These are phyloP conservation scores for Candolleomyces efflorescens DNA, from an alignment of 768 basidiomycete genomes.

Conservation along the genomic window DNA sequence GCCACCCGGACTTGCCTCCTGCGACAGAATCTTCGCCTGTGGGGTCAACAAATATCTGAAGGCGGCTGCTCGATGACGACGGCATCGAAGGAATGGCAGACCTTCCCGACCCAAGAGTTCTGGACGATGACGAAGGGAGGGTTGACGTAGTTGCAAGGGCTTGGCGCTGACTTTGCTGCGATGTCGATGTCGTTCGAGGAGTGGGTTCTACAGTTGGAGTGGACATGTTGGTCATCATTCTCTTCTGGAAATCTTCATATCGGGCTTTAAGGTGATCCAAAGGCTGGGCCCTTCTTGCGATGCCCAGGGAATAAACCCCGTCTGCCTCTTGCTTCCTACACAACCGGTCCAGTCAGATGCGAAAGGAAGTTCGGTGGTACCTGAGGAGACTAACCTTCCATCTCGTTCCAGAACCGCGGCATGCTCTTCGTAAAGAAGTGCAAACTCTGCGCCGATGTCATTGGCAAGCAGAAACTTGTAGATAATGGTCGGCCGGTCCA, in stretches of 20 bases:
- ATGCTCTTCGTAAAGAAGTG: conserved; percentile 89
- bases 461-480: conserved; percentile 88
- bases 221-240: conserved; percentile 66
- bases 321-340: conserved; percentile 85
- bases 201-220: conserved; percentile 34
- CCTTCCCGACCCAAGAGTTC: conserved; percentile 25
- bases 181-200: conserved; percentile 16
- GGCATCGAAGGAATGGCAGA: conserved; percentile 24
- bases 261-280: conserved; percentile 74
- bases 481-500: conserved; percentile 85
- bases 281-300: conserved; percentile 77
- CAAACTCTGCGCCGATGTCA: conserved; percentile 81
- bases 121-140: conserved; percentile 33
- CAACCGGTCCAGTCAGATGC: conserved; percentile 4
- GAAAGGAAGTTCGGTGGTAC: neutral
- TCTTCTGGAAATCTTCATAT: conserved; percentile 86
- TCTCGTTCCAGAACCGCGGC: conserved; percentile 80
- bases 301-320: conserved; percentile 80
- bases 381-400: conserved; percentile 54
- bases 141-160: conserved; percentile 41
- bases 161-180: conserved; percentile 27
- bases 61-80: conserved; percentile 47
- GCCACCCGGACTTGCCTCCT: conserved; percentile 48
- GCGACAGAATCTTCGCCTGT: conserved; percentile 45
- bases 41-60: conserved; percentile 75